These are phyloP conservation scores for Aspergillus carlsbadensis DNA, from an alignment of 495 filamentous ascomycete genomes.

Conservation along the genomic window DNA sequence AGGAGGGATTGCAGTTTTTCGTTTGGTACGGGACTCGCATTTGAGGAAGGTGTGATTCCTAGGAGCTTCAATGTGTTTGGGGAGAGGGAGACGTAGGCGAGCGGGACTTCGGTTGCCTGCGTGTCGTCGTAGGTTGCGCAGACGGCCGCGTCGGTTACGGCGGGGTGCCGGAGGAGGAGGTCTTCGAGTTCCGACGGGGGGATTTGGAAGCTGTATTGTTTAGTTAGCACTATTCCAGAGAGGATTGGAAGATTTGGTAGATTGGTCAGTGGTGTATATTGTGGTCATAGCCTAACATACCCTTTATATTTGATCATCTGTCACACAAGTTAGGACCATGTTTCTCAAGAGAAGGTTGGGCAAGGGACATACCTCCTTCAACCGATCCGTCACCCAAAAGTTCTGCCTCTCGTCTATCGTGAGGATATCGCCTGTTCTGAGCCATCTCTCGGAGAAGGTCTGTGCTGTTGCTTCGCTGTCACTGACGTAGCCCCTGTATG, in stretches of 20 bases:
- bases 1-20: conserved; percentile 28
- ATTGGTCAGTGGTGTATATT: neutral
- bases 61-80: conserved; percentile 27
- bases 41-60: too few species aligned
- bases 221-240: neutral
- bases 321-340: neutral
- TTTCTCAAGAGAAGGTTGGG: neutral
- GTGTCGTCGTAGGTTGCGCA: conserved; percentile 63
- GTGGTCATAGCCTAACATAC: conserved; percentile 31
- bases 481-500: conserved; percentile 6
- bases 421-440: conserved; percentile 7
- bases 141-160: conserved; percentile 70
- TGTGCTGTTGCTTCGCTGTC: neutral
- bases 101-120: conserved; percentile 69
- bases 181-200: conserved; percentile 79
- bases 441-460: conserved; percentile 2
- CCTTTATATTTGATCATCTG: conserved; percentile 46
- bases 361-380: conserved; percentile 4
- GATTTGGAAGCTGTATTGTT: conserved; percentile 61
- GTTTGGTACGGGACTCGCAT: too few species aligned
- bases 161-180: conserved; percentile 61
- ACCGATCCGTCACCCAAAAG: conserved; percentile 7
- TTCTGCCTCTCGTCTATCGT: conserved; percentile 3
- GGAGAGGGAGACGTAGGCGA: conserved; percentile 63
- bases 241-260: too few species aligned